Evolutionary conservation across 495 filamentous ascomycete species (phyloP).

Genomic region (Penicillium nucicola): DNA sequence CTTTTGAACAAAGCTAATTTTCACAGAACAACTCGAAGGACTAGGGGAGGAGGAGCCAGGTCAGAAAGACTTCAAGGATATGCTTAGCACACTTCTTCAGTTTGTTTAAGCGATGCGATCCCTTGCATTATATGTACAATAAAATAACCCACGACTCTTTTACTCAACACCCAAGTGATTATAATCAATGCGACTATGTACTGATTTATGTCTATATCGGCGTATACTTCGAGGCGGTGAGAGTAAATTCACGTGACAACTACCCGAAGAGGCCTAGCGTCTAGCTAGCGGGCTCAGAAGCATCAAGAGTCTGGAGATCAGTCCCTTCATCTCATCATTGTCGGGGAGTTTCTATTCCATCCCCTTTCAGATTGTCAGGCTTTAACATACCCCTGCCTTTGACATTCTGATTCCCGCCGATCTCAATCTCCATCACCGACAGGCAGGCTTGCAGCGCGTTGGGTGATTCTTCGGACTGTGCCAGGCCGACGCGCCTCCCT

Average conservation of each 20-base stretch:
- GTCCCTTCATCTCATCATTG: constrained; percentile 24
- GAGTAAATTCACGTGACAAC: background rate
- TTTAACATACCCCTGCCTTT: constrained; percentile 5
- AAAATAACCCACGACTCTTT: background rate
- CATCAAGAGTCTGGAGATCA: constrained; percentile 27
- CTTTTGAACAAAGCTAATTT: constrained; percentile 15
- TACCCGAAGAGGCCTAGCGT: constrained; percentile 14
- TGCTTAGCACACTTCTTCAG: constrained; percentile 64
- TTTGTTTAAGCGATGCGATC: constrained; percentile 41
- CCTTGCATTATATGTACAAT: background rate
- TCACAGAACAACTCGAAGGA: constrained; percentile 60
- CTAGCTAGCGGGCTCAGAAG: constrained; percentile 13
- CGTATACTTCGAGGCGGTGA: constrained; percentile 5
- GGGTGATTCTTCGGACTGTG: constrained; percentile 18
- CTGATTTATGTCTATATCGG: background rate
- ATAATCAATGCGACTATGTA: too few relatives aligned
- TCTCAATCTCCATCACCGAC: constrained; percentile 7
- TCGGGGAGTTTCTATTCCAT: constrained; percentile 20
- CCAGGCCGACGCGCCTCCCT: constrained; percentile 27
- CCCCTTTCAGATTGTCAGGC: constrained; percentile 12
- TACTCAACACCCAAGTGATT: background rate
- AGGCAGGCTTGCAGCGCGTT: constrained; percentile 24
- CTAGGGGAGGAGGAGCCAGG: constrained; percentile 54
- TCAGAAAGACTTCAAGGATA: constrained; percentile 61
- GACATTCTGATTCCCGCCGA: constrained; percentile 10